Conservation (phyloP, 2,329 filamentous ascomycete genomes). For the Meredithiella fracta region DNA sequence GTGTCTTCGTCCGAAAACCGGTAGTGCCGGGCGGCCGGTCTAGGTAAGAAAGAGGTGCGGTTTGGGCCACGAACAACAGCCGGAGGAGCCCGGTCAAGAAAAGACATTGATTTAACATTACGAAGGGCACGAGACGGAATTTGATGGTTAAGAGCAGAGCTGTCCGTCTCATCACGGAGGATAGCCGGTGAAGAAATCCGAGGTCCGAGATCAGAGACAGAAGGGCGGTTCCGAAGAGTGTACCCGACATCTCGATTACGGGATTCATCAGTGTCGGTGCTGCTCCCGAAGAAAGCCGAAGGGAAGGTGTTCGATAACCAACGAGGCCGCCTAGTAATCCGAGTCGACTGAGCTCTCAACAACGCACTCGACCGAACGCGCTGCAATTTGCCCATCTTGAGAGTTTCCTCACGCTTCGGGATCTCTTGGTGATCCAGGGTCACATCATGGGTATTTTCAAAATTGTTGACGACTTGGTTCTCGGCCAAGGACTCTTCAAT, state of each 20-base stretch:
- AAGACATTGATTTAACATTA: constrained; percentile 14
- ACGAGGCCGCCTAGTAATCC: background rate
- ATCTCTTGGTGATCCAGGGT: background rate
- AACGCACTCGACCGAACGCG: background rate
- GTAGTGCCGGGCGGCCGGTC: constrained; percentile 2
- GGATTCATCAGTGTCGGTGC: background rate
- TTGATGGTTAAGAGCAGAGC: background rate
- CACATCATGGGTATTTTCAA: background rate
- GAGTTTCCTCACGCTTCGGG: background rate
- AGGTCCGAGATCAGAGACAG: constrained; percentile 7
- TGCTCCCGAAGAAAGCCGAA: background rate
- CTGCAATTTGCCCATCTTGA: background rate
- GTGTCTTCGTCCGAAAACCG: constrained; percentile 9
- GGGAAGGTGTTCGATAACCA: background rate
- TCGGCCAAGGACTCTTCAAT: too few relatives aligned
- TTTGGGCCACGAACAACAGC: background rate
- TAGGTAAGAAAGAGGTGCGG: constrained; percentile 8
- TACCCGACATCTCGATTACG: constrained; percentile 1
- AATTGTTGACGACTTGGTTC: background rate
- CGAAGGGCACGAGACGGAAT: constrained; percentile 3
- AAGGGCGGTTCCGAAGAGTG: constrained; percentile 4
- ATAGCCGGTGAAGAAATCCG: background rate
- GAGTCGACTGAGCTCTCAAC: background rate
- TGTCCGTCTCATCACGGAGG: background rate
- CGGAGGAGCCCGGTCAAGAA: constrained; percentile 11